Evolutionary conservation across 2,329 filamentous ascomycete species (phyloP).

Genomic region (Nemania sp.): DNA sequence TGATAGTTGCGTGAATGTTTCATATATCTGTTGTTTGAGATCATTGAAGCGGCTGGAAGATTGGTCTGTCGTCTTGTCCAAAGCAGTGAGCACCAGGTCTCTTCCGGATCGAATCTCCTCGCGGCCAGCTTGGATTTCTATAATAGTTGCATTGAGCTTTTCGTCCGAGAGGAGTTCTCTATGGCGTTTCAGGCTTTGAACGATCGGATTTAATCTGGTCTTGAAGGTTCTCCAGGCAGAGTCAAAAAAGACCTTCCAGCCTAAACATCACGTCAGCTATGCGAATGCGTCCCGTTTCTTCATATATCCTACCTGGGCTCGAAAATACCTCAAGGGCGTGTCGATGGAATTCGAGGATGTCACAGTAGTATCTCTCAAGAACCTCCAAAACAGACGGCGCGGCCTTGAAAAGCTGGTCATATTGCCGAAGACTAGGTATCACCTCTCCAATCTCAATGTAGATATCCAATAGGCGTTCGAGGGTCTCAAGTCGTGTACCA

Average conservation of each 20-base stretch:
- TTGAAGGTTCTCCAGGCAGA: conserved; percentile 30
- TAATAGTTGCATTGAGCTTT: conserved; percentile 13
- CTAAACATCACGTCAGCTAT: not conserved
- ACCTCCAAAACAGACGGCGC: conserved; percentile 18
- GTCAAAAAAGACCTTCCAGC: conserved; percentile 26
- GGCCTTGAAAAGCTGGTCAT: conserved; percentile 24
- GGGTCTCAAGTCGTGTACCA: conserved; percentile 13
- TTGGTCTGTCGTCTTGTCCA: not conserved
- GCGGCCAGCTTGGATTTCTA: conserved; percentile 1
- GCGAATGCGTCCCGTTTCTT: not conserved
- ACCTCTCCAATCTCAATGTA: conserved; percentile 34
- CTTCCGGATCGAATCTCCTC: too few species aligned
- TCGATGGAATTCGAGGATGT: conserved; percentile 32
- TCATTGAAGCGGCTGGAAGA: not conserved
- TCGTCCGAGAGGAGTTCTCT: conserved; percentile 25
- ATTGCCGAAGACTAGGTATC: conserved; percentile 28
- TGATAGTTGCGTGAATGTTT: conserved; percentile 16
- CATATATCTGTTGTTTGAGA: not conserved
- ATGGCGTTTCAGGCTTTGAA: conserved; percentile 31
- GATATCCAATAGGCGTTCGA: conserved; percentile 30
- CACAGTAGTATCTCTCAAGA: conserved; percentile 31
- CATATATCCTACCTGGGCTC: conserved; percentile 18
- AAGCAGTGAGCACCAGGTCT: too few species aligned
- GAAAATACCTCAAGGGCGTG: conserved; percentile 28
- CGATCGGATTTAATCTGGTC: conserved; percentile 25